phyloP scores from a whole-genome alignment of 768 basidiomycete species.

The Tephrocybe sp. region DNA sequence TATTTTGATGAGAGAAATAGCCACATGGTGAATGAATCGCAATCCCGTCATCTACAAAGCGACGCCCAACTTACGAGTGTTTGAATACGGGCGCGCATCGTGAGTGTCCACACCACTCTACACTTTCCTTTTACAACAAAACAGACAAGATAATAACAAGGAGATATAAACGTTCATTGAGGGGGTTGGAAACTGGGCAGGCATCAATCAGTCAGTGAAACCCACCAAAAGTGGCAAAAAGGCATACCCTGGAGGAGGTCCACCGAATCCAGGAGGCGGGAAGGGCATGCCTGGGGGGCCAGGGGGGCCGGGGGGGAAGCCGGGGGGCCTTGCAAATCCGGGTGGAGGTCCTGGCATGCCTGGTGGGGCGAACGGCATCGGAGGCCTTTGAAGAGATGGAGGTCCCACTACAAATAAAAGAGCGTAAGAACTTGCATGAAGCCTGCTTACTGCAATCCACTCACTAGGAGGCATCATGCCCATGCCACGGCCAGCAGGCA shows the following conservation, averaged over 20 bases:
- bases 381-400: slow-evolving; percentile 64
- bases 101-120: slow-evolving; percentile 11
- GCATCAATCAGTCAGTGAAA: not conserved
- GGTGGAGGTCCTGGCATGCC: slow-evolving; percentile 88
- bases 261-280: slow-evolving; percentile 78
- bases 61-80: slow-evolving; percentile 14
- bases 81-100: slow-evolving; percentile 10
- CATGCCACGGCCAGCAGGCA: slow-evolving; percentile 97
- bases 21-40: slow-evolving; percentile 4
- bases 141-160: slow-evolving; percentile 2
- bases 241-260: slow-evolving; percentile 80
- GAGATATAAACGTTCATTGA: slow-evolving; percentile 25
- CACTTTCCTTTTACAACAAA: slow-evolving; percentile 15
- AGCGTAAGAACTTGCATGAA: slow-evolving; percentile 16
- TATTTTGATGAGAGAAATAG: slow-evolving; percentile 7
- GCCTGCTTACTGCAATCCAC: slow-evolving; percentile 24
- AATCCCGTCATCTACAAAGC: slow-evolving; percentile 12
- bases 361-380: slow-evolving; percentile 65
- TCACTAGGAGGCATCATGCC: slow-evolving; percentile 88
- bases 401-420: slow-evolving; percentile 47
- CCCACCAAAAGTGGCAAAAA: not conserved
- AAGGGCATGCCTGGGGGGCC: slow-evolving; percentile 83
- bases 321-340: slow-evolving; percentile 74
- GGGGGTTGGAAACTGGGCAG: slow-evolving; percentile 51
- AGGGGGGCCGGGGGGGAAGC: slow-evolving; percentile 81